Evolutionary conservation across 805 yeast species (phyloP), one percentile per base, ranked within the genome.

Genomic region (Kluyveromyces aestuarii): DNA sequence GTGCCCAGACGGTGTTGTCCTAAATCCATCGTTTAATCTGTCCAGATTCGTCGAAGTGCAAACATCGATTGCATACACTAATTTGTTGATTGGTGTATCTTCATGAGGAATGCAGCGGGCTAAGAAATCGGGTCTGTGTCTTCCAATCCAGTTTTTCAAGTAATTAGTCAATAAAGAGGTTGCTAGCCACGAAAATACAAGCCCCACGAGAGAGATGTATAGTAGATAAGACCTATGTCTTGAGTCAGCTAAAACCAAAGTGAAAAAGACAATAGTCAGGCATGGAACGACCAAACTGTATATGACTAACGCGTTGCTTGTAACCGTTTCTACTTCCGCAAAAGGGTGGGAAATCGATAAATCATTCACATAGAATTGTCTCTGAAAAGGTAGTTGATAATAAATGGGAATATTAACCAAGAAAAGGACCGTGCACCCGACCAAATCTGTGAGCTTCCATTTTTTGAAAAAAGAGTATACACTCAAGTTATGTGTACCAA

Each of bases 101-200:
- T 67, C 64, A 33, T 68, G 70, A 4, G 96, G 96, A 18, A 74
- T 61, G 64, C 98, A 91, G 56, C 98, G 75, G 6, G 89, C 87
- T 46, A 91, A 67, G 62, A 90, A 87, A 66, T 91, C 99, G 0
- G 99, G 99, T 51, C 99, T 74, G 52, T 84, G 87, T 61, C 96
- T 77, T 5, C 96, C 97, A 48, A 91, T 79, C 80, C 86, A 80
- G 60, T 84, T 81, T 69, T 91, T 91, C 51, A 87, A 62, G 14
- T 82, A 70, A 59, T 87, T 87, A 2, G 96, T 87, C 46, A 84
- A 59, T 27, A 83, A 69, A 40, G 80, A 73, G 27, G 86, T 79
- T 13, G 81, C 66, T 17, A 79, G 72, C 49, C 84, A 70, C 0
- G 89, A 73, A 1, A 87, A 66, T 9, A 70, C 62, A 25, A 87